phyloP scores from a whole-genome alignment of 768 basidiomycete genomes.

The Kwoniella bestiolae region DNA sequence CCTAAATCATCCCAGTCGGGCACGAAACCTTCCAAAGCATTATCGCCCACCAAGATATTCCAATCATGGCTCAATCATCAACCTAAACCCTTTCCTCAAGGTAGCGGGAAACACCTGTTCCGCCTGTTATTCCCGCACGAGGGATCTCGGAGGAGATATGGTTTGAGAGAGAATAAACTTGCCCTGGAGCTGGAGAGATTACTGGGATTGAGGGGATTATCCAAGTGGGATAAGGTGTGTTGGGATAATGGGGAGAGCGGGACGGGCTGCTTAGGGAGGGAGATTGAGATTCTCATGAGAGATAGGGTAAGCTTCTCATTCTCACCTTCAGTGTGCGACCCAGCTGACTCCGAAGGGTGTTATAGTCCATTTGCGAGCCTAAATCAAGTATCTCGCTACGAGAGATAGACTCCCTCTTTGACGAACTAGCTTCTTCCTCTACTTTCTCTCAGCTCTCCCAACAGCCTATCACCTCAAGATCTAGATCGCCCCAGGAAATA shows the following conservation, averaged over 20 bases:
- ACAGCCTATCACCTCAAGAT: not conserved
- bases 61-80: slow-evolving; percentile 47
- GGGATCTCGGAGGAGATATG: slow-evolving; percentile 71
- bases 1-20: slow-evolving; percentile 8
- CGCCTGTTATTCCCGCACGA: slow-evolving; percentile 84
- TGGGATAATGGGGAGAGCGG: slow-evolving; percentile 60
- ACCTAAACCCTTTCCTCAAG: slow-evolving; percentile 61
- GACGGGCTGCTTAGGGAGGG: slow-evolving; percentile 72
- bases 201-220: slow-evolving; percentile 37
- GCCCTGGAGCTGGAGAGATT: slow-evolving; percentile 61
- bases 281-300: slow-evolving; percentile 63
- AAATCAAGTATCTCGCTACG: slow-evolving; percentile 57
- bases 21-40: not conserved
- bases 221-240: slow-evolving; percentile 53
- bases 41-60: slow-evolving; percentile 40
- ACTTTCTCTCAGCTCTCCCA: slow-evolving; percentile 62
- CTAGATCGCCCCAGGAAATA: slow-evolving; percentile 49
- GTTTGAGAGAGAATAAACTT: slow-evolving; percentile 71
- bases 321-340: not conserved
- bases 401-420: slow-evolving; percentile 70
- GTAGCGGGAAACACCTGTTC: slow-evolving; percentile 68
- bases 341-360: not conserved
- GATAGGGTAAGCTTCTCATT: slow-evolving; percentile 57
- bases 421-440: slow-evolving; percentile 73
- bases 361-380: slow-evolving; percentile 8